Percentiles rank a stretch among this genome's conserved stretches.
Conservation (phyloP, 805 yeast genomes). For the Candida gorgasii region DNA sequence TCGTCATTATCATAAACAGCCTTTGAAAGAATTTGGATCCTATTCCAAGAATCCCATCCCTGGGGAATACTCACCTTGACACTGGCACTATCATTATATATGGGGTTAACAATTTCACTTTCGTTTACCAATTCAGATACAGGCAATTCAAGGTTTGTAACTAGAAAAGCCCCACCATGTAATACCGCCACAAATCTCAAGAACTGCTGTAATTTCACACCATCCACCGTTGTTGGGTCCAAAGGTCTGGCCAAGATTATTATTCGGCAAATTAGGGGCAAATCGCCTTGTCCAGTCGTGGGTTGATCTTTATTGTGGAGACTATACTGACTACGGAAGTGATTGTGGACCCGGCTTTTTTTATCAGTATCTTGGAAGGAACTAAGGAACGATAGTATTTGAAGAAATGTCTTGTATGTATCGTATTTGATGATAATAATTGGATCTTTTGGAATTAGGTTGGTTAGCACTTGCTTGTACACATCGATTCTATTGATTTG, state of each 20-base stretch:
- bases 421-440: conserved; percentile 10
- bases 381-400: conserved; percentile 14
- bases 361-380: background rate
- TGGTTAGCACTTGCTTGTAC: background rate
- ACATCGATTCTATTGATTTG: background rate
- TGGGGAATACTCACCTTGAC: conserved; percentile 40
- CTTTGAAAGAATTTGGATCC: conserved; percentile 41
- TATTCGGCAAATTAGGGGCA: conserved; percentile 22
- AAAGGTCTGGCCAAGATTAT: conserved; percentile 20
- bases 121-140: background rate
- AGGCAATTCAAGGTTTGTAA: background rate
- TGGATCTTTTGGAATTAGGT: background rate
- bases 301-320: conserved; percentile 10
- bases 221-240: conserved; percentile 17
- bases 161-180: conserved; percentile 26
- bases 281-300: conserved; percentile 25
- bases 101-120: conserved; percentile 6
- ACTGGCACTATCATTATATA: background rate
- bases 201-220: conserved; percentile 33
- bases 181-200: conserved; percentile 33
- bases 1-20: conserved; percentile 17
- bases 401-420: conserved; percentile 15
- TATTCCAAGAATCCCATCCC: conserved; percentile 54
- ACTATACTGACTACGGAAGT: background rate
- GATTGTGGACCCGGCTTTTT: background rate